These are phyloP conservation scores for Pythium brassicae DNA, from an alignment of 352 stramenopile species.

Conservation along the genomic window DNA sequence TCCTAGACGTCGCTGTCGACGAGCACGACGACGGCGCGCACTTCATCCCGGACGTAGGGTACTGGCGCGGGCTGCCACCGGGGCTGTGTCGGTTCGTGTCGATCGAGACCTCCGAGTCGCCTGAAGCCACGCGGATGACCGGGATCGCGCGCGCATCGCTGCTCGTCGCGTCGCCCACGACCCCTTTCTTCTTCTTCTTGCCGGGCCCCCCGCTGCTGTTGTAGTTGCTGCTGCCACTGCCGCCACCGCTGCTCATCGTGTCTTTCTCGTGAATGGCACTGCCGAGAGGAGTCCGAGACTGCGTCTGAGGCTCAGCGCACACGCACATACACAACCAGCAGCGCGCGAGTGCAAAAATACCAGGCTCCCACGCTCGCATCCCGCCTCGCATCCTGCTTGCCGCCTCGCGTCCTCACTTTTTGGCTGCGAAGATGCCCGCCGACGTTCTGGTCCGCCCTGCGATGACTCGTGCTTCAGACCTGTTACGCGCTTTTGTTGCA, in stretches of 20 bases:
- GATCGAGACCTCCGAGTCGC: slow-evolving; percentile 8
- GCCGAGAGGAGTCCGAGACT: background rate
- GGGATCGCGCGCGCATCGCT: slow-evolving; percentile 4
- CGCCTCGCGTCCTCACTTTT: no score
- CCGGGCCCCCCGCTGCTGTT: slow-evolving; percentile 1
- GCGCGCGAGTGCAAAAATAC: no score
- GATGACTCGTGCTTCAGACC: no score
- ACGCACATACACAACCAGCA: no score
- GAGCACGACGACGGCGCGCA: background rate
- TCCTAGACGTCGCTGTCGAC: background rate
- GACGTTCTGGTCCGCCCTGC: no score
- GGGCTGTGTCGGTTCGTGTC: slow-evolving; percentile 1
- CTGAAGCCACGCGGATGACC: slow-evolving; percentile 8
- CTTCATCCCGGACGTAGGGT: background rate
- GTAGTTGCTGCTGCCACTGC: background rate
- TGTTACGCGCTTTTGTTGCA: no score
- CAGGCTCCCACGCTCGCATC: no score
- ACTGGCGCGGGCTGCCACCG: background rate
- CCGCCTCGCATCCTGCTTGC: no score
- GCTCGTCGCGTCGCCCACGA: background rate
- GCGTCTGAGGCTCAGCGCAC: background rate
- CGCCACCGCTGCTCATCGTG: background rate
- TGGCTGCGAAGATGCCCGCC: no score
- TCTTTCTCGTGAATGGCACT: slow-evolving; percentile 5
- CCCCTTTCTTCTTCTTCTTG: slow-evolving; percentile 18